Evolutionary conservation across 1,284 basidiomycete genomes (phyloP).

Genomic region (Malassezia psittaci): DNA sequence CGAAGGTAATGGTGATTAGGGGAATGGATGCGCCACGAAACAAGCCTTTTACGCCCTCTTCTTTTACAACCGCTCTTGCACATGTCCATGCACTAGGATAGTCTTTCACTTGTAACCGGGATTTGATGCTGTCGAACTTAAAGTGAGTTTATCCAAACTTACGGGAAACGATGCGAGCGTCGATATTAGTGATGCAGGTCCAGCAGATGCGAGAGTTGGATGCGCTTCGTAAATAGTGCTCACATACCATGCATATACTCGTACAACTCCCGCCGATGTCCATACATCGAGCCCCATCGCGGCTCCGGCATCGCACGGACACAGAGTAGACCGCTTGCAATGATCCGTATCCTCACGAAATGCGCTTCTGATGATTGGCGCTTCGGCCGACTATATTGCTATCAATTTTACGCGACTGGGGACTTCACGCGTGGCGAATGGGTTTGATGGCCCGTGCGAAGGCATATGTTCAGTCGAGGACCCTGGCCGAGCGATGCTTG

Average conservation of each 20-base stretch:
- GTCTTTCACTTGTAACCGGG: conserved; percentile 41
- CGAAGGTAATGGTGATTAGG: conserved; percentile 88
- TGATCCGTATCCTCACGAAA: neutral
- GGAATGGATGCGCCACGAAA: conserved; percentile 82
- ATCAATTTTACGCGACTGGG: conserved; percentile 10
- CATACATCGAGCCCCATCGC: conserved; percentile 6
- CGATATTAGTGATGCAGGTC: conserved; percentile 42
- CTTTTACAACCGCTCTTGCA: conserved; percentile 55
- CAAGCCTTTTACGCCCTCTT: conserved; percentile 85
- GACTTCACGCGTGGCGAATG: conserved; percentile 6
- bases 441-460: neutral
- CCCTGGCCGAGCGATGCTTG: neutral
- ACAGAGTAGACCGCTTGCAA: neutral
- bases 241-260: conserved; percentile 1
- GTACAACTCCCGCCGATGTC: neutral
- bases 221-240: conserved; percentile 14
- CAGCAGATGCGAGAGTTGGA: conserved; percentile 41
- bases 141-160: neutral
- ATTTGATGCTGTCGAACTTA: conserved; percentile 43
- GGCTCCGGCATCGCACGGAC: conserved; percentile 1
- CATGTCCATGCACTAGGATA: conserved; percentile 43
- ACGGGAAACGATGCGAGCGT: conserved; percentile 43
- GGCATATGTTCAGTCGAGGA: neutral
- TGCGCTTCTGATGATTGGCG: neutral
- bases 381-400: conserved; percentile 3